These are phyloP conservation scores for Theobroma cacao DNA, from an alignment of 345 rosid species.

Conservation along the genomic window DNA sequence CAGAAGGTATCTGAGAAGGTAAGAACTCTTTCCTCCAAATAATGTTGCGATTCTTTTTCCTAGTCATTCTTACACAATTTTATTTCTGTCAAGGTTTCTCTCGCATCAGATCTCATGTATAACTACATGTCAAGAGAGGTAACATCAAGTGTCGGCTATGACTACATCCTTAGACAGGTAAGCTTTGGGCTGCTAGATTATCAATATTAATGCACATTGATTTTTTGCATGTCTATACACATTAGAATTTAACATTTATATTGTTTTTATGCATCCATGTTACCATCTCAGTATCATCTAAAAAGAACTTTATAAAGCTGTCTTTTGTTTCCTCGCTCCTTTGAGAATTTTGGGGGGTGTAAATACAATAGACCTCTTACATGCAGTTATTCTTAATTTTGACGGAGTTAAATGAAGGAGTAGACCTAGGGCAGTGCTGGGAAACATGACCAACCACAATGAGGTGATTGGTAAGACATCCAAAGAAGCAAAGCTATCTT, in stretches of 20 bases:
- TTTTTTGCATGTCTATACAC: neutral
- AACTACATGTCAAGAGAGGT: conserved; percentile 87
- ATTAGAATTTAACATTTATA: neutral
- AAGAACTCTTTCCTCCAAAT: neutral
- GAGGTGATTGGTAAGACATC: neutral
- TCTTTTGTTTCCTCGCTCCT: neutral
- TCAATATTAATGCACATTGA: neutral
- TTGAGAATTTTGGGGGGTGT: too few species aligned
- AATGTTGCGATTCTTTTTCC: neutral
- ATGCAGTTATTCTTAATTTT: neutral
- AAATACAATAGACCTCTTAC: neutral
- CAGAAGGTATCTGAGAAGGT: conserved; percentile 99
- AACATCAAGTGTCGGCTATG: conserved; percentile 89
- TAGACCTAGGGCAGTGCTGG: neutral
- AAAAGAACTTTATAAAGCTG: too few species aligned
- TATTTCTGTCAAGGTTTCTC: conserved; percentile 61
- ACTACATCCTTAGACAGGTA: conserved; percentile 97
- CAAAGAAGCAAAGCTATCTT: neutral
- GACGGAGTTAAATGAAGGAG: neutral
- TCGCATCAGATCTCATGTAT: conserved; percentile 85
- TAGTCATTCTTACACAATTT: conserved; percentile 3
- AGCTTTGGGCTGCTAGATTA: conserved; percentile 10
- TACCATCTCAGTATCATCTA: neutral
- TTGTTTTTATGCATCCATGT: neutral
- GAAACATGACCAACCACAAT: neutral